Conservation (phyloP, 2,329 filamentous ascomycete species). For the Metarhizium humberi region DNA sequence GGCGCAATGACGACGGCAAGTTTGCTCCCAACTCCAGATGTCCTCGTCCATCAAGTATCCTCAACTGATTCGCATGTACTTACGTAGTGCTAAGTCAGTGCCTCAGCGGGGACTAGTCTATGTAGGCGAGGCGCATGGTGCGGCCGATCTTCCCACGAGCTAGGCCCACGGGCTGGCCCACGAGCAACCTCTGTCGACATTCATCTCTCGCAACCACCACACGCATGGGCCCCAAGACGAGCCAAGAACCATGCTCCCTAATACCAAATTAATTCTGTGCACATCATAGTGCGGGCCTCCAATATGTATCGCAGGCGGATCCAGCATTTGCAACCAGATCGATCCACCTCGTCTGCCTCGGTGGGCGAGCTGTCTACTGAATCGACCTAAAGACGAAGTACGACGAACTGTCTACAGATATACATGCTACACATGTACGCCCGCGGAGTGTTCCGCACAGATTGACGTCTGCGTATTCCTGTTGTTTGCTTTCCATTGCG, state of each 20-base stretch:
- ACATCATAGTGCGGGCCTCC: neutral
- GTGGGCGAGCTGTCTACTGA: neutral
- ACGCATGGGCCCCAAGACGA: too few relatives aligned
- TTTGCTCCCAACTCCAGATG: slow-evolving; percentile 1
- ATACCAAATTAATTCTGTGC: neutral
- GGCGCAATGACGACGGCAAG: neutral
- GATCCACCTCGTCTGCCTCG: neutral
- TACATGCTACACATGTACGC: neutral
- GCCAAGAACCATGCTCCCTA: neutral
- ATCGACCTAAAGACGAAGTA: neutral
- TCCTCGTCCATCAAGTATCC: too few relatives aligned
- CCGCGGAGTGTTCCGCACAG: neutral
- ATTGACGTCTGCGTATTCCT: neutral
- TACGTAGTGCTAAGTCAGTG: slow-evolving; percentile 16
- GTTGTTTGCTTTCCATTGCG: neutral
- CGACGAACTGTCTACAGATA: neutral
- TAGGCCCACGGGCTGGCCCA: neutral
- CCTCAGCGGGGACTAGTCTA: slow-evolving; percentile 14
- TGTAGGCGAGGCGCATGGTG: neutral
- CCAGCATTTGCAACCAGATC: neutral
- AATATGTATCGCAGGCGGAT: neutral
- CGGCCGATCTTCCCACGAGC: neutral
- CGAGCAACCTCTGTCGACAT: too few relatives aligned
- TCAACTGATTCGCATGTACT: too few relatives aligned
- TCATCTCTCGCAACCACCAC: too few relatives aligned